Evolutionary conservation across 148 eudicot genomes (phyloP), one percentile per base, ranked within the genome.

Genomic region (Salicornia ramosissima): DNA sequence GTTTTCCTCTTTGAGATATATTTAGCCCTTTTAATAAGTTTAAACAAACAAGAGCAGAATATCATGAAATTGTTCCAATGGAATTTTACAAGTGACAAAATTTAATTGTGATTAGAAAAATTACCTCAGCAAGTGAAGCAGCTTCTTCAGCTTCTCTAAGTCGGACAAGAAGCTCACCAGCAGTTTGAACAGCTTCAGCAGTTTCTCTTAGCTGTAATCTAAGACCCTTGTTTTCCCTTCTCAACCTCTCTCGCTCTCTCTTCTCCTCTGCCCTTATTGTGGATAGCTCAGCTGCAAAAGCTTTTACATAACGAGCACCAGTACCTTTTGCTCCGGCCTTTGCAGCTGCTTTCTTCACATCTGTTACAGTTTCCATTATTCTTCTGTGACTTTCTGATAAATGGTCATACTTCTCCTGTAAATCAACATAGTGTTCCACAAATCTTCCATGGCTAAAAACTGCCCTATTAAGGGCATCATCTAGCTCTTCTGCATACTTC

Each of bases 171-270:
- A 90, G 81, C 65, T 94, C 99, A 10, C 99, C 99, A 67, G 97
- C 99, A 69, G 99, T 90, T 70, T 90, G 90, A 75, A 94, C 97
- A 70, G 99, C 99, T 74, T 94, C 99, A 25, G 97, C 97, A 64
- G 97, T 94, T 76, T 94, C 97, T 74, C 90, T 83, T 24, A 94
- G 88, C 77, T 94, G 99, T 25, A 87, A 69, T 60, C 79, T 88
- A 6, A 94, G 86, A 76, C 87, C 78, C 71, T 62, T 82, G 50
- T 94, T 94, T 80, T 90, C 99, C 79, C 76, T 94, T 66, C 80
- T 90, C 80, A 94, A 64, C 13, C 81, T 40, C 43, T 90, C 96
- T 67, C 90, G 80, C 69, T 94, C 99, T 82, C 83, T 82, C 52
- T 90, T 90, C 84, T 92, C 92, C 69, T 86, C 92, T 61, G 84